Conservation (phyloP, 768 basidiomycete species). For the Pleurotus tuoliensis region DNA sequence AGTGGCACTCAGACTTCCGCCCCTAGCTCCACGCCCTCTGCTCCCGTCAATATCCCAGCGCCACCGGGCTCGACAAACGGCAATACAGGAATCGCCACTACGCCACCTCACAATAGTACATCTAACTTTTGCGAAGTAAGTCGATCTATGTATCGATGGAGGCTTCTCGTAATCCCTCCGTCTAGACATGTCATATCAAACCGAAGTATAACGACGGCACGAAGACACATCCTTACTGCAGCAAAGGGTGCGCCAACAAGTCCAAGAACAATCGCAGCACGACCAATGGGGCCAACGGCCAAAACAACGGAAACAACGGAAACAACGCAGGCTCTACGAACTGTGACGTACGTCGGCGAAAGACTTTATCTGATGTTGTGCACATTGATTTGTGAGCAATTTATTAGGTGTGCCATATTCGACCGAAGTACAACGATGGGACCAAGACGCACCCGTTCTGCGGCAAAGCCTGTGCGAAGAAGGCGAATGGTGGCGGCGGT, state of each 20-base stretch:
- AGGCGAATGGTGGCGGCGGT: constrained; percentile 22
- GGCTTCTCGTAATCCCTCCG: constrained; percentile 7
- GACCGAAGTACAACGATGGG: constrained; percentile 58
- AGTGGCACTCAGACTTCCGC: constrained; percentile 8
- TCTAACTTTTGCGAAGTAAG: constrained; percentile 50
- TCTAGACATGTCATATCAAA: constrained; percentile 49
- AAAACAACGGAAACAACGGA: constrained; percentile 17
- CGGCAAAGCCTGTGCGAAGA: constrained; percentile 58
- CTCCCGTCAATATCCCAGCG: constrained; percentile 12
- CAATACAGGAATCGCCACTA: constrained; percentile 14
- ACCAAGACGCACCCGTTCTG: constrained; percentile 59
- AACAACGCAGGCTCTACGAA: constrained; percentile 9
- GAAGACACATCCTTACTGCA: constrained; percentile 55
- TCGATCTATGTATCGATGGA: constrained; percentile 10
- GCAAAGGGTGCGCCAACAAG: constrained; percentile 55
- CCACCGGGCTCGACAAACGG: not conserved
- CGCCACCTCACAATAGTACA: constrained; percentile 25
- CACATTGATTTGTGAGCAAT: constrained; percentile 1
- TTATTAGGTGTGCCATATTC: constrained; percentile 51
- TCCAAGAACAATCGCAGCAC: constrained; percentile 18
- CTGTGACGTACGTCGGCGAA: not conserved
- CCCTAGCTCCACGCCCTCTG: constrained; percentile 14
- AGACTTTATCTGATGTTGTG: not conserved
- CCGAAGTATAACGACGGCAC: constrained; percentile 55
- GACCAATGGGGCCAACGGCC: constrained; percentile 11